phyloP scores from a whole-genome alignment of 108 stramenopile genomes.

The Cafeteria roenbergensis region DNA sequence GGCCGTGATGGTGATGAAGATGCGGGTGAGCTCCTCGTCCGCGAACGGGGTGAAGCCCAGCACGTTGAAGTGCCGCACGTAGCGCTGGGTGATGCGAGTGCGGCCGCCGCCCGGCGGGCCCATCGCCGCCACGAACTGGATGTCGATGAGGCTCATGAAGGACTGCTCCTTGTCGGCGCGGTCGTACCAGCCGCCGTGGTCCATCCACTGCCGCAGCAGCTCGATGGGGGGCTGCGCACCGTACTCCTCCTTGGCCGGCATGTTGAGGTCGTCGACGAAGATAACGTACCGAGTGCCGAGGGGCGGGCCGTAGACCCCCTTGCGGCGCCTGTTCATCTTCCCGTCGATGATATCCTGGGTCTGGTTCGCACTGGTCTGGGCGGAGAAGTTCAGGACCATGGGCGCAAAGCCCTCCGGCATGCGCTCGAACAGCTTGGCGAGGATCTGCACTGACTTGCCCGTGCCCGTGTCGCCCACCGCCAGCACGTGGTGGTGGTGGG shows the following conservation, averaged over 20 bases:
- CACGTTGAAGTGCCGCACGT: constrained; percentile 49
- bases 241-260: constrained; percentile 60
- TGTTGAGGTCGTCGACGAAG: constrained; percentile 58
- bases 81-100: constrained; percentile 49
- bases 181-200: constrained; percentile 55
- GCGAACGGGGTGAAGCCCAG: constrained; percentile 45
- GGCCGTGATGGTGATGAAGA: constrained; percentile 44
- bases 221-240: constrained; percentile 60
- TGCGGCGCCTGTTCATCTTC: constrained; percentile 51
- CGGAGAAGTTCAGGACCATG: constrained; percentile 49
- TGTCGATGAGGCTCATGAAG: constrained; percentile 45
- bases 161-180: constrained; percentile 38
- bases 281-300: constrained; percentile 39
- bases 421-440: constrained; percentile 28
- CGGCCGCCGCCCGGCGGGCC: constrained; percentile 54
- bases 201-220: constrained; percentile 54
- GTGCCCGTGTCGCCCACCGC: constrained; percentile 48
- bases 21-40: constrained; percentile 32
- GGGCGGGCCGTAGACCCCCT: constrained; percentile 52
- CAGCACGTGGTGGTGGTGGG: constrained; percentile 33
- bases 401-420: constrained; percentile 31
- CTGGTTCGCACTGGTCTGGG: constrained; percentile 53
- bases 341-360: constrained; percentile 54
- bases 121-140: constrained; percentile 51
- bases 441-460: constrained; percentile 42